Evolutionary conservation across 768 basidiomycete species (phyloP).

Genomic region (Gloeopeniophorella convolvens): DNA sequence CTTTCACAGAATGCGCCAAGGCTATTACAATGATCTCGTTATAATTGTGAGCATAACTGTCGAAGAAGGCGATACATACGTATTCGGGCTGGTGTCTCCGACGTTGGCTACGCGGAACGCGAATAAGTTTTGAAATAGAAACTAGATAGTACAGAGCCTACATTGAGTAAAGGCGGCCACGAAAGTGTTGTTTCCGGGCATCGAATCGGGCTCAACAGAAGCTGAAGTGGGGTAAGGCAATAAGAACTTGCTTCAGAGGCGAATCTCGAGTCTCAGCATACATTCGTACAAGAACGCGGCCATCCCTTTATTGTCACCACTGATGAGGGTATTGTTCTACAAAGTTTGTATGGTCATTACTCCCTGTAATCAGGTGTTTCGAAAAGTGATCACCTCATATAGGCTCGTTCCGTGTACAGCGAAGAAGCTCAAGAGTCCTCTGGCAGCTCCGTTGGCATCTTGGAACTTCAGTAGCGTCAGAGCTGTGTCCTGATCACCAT

Average conservation of each 20-base stretch:
- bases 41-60: no score
- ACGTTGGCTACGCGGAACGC: slow-evolving; percentile 52
- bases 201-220: slow-evolving; percentile 51
- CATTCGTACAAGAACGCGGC: slow-evolving; percentile 75
- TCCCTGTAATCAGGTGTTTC: background rate
- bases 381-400: slow-evolving; percentile 46
- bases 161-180: slow-evolving; percentile 73
- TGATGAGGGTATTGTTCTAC: slow-evolving; percentile 79
- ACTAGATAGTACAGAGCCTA: slow-evolving; percentile 27
- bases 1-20: slow-evolving; percentile 72
- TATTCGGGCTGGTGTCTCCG: slow-evolving; percentile 75
- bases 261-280: slow-evolving; percentile 26
- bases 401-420: slow-evolving; percentile 75
- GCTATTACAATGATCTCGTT: slow-evolving; percentile 30
- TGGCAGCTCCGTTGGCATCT: slow-evolving; percentile 47
- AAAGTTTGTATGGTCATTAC: background rate
- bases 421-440: slow-evolving; percentile 70
- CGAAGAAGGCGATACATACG: slow-evolving; percentile 37
- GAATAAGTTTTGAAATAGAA: slow-evolving; percentile 12
- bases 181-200: slow-evolving; percentile 66
- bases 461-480: slow-evolving; percentile 63
- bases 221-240: slow-evolving; percentile 32
- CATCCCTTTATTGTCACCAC: slow-evolving; percentile 82
- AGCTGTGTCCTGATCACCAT: slow-evolving; percentile 69
- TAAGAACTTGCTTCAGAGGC: background rate